Conservation (phyloP, 305 asterid genomes). For the Fraxinus baroniana region DNA sequence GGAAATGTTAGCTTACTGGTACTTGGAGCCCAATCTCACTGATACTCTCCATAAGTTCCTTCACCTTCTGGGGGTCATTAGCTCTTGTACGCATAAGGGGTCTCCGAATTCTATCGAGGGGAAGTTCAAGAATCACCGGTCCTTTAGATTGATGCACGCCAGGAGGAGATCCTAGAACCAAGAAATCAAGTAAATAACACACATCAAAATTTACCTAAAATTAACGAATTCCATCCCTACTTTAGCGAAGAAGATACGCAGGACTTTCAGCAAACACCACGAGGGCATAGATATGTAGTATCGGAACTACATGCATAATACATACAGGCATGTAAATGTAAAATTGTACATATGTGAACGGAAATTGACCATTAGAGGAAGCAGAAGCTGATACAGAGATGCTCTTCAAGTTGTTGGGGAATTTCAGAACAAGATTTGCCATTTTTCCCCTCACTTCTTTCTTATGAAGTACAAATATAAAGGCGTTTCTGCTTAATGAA, state of each 20-base stretch:
- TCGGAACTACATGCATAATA: background rate
- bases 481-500: background rate
- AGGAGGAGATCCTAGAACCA: constrained; percentile 55
- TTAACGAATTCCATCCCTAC: background rate
- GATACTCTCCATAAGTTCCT: constrained; percentile 81
- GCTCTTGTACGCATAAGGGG: constrained; percentile 90
- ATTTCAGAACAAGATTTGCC: constrained; percentile 50
- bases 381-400: constrained; percentile 60
- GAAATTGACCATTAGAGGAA: constrained; percentile 50
- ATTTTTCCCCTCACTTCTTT: constrained; percentile 21
- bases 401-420: constrained; percentile 47
- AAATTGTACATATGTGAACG: background rate
- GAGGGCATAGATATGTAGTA: background rate
- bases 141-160: constrained; percentile 60
- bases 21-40: constrained; percentile 89
- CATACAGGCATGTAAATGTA: background rate
- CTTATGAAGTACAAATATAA: background rate
- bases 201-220: background rate
- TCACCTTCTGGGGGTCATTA: constrained; percentile 72
- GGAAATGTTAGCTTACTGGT: constrained; percentile 56
- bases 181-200: background rate
- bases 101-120: constrained; percentile 71
- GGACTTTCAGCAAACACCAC: background rate
- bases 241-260: background rate
- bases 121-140: constrained; percentile 81